phyloP scores from a whole-genome alignment of 371 early-diverging fungal species.

The Batkoa obscura region DNA sequence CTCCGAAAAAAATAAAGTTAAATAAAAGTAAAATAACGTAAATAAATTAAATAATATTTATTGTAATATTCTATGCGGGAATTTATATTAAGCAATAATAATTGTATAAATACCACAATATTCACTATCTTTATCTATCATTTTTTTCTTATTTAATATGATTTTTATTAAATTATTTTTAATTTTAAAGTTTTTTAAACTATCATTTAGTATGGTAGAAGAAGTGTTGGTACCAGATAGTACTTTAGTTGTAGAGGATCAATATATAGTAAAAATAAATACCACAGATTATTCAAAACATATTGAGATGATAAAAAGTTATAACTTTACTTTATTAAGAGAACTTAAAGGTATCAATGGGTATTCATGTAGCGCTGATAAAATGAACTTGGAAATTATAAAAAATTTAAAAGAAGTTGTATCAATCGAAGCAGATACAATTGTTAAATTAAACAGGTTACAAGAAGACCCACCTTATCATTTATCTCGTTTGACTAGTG shows the following conservation, averaged over 20 bases:
- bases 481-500: constrained; percentile 62
- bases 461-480: constrained; percentile 82
- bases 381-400: not conserved
- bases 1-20: no score
- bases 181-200: no score
- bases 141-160: no score
- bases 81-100: no score
- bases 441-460: constrained; percentile 44
- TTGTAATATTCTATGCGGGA: no score
- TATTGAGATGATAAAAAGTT: not conserved
- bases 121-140: no score
- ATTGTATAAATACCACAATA: no score
- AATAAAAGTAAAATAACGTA: no score
- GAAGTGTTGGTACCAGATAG: not conserved
- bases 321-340: not conserved
- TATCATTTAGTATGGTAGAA: no score
- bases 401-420: not conserved
- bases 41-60: no score
- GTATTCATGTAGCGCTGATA: not conserved
- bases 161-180: no score
- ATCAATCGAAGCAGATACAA: constrained; percentile 62
- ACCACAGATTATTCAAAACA: not conserved
- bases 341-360: not conserved
- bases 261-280: not conserved
- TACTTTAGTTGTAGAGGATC: not conserved